These are phyloP conservation scores for Trypanosomatidae sp. DNA, from an alignment of 208 protist genomes.

Conservation along the genomic window DNA sequence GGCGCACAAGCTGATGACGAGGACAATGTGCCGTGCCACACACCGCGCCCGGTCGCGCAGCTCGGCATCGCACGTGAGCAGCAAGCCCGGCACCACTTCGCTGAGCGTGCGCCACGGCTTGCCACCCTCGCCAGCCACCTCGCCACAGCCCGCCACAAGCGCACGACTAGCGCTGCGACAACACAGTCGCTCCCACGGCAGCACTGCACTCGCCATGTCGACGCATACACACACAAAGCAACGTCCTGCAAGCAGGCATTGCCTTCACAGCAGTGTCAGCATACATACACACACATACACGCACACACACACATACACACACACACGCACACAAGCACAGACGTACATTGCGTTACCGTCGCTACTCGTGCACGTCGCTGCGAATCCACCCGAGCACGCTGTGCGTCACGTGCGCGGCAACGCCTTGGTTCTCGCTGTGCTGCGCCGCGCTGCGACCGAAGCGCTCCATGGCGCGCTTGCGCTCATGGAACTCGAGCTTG, in stretches of 20 bases:
- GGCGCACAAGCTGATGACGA: slow-evolving; percentile 67
- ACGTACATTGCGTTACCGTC: background rate
- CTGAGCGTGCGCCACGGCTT: slow-evolving; percentile 51
- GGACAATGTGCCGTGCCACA: slow-evolving; percentile 13
- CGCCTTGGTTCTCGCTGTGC: slow-evolving; percentile 49
- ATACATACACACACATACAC: too few relatives aligned
- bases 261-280: too few relatives aligned
- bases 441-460: slow-evolving; percentile 38
- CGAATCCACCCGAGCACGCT: slow-evolving; percentile 80
- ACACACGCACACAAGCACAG: too few relatives aligned
- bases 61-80: slow-evolving; percentile 51
- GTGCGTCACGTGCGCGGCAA: slow-evolving; percentile 59
- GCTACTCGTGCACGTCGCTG: slow-evolving; percentile 11
- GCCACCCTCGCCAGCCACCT: too few relatives aligned
- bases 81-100: slow-evolving; percentile 65
- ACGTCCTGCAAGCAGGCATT: too few relatives aligned
- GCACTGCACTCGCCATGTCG: too few relatives aligned
- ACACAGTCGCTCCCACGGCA: too few relatives aligned
- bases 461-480: slow-evolving; percentile 46
- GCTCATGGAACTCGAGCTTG: slow-evolving; percentile 67
- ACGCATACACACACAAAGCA: too few relatives aligned
- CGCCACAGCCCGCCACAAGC: too few relatives aligned
- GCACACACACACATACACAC: too few relatives aligned
- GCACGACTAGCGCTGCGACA: too few relatives aligned
- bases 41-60: slow-evolving; percentile 18